Evolutionary conservation across 2,329 filamentous ascomycete genomes (phyloP).

Genomic region (Claviceps arundinis): DNA sequence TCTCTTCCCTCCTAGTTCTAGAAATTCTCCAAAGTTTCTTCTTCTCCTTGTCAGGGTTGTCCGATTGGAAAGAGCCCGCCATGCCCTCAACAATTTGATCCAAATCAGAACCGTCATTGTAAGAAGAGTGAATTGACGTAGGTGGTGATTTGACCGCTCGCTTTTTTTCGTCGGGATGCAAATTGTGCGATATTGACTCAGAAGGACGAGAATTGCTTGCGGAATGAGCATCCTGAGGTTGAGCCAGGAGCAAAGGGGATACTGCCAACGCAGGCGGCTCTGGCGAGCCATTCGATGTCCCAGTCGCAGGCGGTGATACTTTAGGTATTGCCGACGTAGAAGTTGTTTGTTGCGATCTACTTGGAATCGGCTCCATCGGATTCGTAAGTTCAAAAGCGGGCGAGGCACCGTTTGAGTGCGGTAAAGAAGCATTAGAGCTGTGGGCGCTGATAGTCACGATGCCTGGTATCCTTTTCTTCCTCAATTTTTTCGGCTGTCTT

Average conservation of each 20-base stretch:
- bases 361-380: constrained; percentile 26
- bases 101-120: constrained; percentile 70
- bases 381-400: constrained; percentile 33
- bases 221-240: constrained; percentile 22
- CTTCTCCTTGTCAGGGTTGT: constrained; percentile 50
- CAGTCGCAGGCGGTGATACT: neutral
- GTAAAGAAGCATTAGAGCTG: constrained; percentile 70
- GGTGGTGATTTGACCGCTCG: constrained; percentile 61
- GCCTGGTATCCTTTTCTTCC: constrained; percentile 69
- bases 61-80: constrained; percentile 17
- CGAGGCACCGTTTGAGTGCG: constrained; percentile 30
- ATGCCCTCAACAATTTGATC: constrained; percentile 55
- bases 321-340: neutral
- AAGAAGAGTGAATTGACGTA: constrained; percentile 61
- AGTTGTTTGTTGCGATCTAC: constrained; percentile 2
- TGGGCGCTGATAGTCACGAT: constrained; percentile 78
- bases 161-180: constrained; percentile 35
- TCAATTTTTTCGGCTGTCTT: constrained; percentile 76
- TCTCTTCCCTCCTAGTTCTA: constrained; percentile 45
- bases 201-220: constrained; percentile 34
- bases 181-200: constrained; percentile 26
- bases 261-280: constrained; percentile 3
- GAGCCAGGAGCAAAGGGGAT: constrained; percentile 9
- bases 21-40: constrained; percentile 63
- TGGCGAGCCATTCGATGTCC: neutral